Evolutionary conservation across 2,329 filamentous ascomycete species (phyloP).

Genomic region (Chaetothyriales sp.): DNA sequence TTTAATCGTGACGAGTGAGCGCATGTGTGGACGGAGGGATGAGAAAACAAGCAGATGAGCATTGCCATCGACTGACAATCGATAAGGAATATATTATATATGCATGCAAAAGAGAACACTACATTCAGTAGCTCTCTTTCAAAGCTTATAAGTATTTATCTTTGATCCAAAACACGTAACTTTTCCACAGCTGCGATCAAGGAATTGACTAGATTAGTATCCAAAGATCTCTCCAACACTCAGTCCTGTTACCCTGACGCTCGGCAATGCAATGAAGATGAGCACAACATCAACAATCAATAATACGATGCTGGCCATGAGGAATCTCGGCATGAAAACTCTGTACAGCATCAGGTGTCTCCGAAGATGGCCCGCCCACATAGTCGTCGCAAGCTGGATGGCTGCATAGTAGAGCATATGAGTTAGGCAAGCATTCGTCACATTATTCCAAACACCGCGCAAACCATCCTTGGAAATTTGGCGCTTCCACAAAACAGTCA

Average conservation of each 20-base stretch:
- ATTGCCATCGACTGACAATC: too few relatives aligned
- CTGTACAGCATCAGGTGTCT: conserved; percentile 93
- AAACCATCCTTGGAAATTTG: conserved; percentile 54
- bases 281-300: conserved; percentile 63
- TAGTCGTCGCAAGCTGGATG: conserved; percentile 71
- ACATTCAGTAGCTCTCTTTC: too few relatives aligned
- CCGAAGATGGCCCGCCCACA: conserved; percentile 76
- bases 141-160: neutral
- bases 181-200: neutral
- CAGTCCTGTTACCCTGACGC: conserved; percentile 60
- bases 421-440: conserved; percentile 56
- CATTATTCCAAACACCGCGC: conserved; percentile 36
- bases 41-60: too few relatives aligned
- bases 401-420: conserved; percentile 74
- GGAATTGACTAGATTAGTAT: conserved; percentile 35
- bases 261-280: conserved; percentile 57
- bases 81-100: too few relatives aligned
- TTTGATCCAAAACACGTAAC: neutral
- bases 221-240: conserved; percentile 84
- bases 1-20: too few relatives aligned
- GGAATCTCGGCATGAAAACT: conserved; percentile 82
- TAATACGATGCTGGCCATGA: conserved; percentile 62
- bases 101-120: too few relatives aligned
- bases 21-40: too few relatives aligned
- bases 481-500: conserved; percentile 79